Base-by-base conservation (phyloP, 2,329 filamentous ascomycete species). In the Raffaelea ambrosiae region DNA sequence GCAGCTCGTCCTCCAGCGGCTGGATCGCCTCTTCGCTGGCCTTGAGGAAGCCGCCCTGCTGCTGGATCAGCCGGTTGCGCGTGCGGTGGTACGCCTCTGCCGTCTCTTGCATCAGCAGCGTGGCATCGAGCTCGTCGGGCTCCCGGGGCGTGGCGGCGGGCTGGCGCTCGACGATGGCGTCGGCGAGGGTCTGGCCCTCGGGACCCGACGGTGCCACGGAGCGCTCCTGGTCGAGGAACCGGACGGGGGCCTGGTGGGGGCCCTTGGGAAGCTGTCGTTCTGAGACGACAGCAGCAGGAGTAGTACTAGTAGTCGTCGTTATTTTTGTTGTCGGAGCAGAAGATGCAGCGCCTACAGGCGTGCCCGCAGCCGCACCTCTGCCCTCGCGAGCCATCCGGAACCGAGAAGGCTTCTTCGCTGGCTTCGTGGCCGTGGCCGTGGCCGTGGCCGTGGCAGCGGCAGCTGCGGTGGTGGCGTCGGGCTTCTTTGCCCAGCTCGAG, bases 61-160 rank as follows among this genome's bases (percentile, higher is more conserved):
- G 77, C 55, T 88, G 81, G 47, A 96, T 89, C 65, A 94, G 83
- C 58, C 78, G 79, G 61, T 90, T 95, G 19, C 91, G 84, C 63
- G 87, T 73, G 40, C 79, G 81, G 62, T 95, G 85, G 63, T 95
- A 95, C 60, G 94, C 86, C 35, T 80, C 78, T 8, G 86, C 83
- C 14, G 95, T 81, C 62, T 95, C 85, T 53, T 86, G 81, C 46
- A 85, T 77, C 44, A 91, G 71, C 26, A 90, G 69, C 19, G 80
- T 73, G 5, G 85, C 79, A 56, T 95, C 85, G 36, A 91, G 71
- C 54, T 86, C 83, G 55, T 86, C 78, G 0, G 79, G 78, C 51
- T 66, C 64, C 39, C 52, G 59, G 8, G 61, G 54, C 22, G 55
- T 54, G 1, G 55, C 48, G 3, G 65, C 59, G 9, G 66, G 60